Evolutionary conservation across 768 basidiomycete species (phyloP), one percentile per base, ranked within the genome.

Genomic region (Crepidotus variabilis): DNA sequence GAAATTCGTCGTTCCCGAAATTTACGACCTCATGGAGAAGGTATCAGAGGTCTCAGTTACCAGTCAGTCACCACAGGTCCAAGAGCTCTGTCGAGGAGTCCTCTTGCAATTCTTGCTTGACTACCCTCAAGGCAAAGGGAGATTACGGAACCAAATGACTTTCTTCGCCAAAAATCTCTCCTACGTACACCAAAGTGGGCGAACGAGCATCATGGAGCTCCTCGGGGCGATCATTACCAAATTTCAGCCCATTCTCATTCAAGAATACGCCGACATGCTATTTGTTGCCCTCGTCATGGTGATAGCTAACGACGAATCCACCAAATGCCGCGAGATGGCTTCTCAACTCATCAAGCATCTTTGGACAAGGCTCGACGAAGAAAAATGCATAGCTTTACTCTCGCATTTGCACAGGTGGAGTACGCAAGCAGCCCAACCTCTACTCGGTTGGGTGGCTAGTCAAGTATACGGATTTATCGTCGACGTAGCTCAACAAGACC

Each of bases 11-110:
- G 92, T 96, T 0, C 92, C 92, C 0, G 97, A 98, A 71, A 88
- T 99, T 51, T 99, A 99, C 73, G 95, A 98, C 69, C 73, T 95
- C 34, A 98, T 99, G 95, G 92, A 92, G 57, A 86, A 86, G 57
- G 86, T 98, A 20, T 86, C 93, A 2, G 88, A 93, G 61, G 84
- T 96, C 62, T 86, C 97, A 79, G 92, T 99, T 39, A 95, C 94
- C 11, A 94, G 83, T 61, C 96, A 98, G 69, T 94, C 95, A 2
- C 70, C 85, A 0, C 87, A 90, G 62, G 92, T 96, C 7, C 95
- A 95, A 67, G 94, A 97, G 67, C 83, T 91, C 8, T 96, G 92
- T 57, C 87, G 97, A 18, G 85, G 87, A 47, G 83, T 94, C 28
- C 78, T 96, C 22, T 83, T 98, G 36, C 93, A 95, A 65, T 99